phyloP scores from a whole-genome alignment of 2,329 filamentous ascomycete species.

The Monilinia fructigena region DNA sequence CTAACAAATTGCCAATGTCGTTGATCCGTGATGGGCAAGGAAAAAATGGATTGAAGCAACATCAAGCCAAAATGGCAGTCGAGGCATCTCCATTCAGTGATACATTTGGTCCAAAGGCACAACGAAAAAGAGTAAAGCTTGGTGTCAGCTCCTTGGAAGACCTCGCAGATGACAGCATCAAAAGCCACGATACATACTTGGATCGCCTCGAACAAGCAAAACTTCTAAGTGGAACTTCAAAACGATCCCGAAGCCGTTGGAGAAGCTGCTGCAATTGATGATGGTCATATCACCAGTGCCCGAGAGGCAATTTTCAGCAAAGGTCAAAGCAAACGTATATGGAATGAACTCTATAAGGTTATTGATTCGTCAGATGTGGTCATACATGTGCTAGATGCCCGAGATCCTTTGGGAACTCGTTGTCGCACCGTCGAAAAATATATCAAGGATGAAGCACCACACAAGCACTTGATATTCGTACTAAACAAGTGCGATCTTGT shows the following conservation, averaged over 20 bases:
- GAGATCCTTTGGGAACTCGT: constrained; percentile 85
- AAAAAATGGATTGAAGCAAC: constrained; percentile 84
- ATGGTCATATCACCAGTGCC: constrained; percentile 58
- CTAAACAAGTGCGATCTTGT: constrained; percentile 92
- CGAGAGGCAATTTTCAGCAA: constrained; percentile 88
- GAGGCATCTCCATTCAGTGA: constrained; percentile 83
- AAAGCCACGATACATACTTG: constrained; percentile 77
- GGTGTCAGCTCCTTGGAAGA: constrained; percentile 79
- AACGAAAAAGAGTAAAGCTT: constrained; percentile 89
- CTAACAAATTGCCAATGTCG: constrained; percentile 95
- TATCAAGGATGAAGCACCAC: constrained; percentile 85
- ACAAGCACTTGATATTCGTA: constrained; percentile 91
- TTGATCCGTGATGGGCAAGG: constrained; percentile 78
- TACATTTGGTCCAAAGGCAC: constrained; percentile 90
- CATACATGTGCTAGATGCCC: constrained; percentile 88
- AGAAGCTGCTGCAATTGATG: constrained; percentile 44
- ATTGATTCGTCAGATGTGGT: constrained; percentile 95
- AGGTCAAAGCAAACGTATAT: constrained; percentile 92
- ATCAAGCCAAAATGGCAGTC: constrained; percentile 90
- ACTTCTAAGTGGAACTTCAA: constrained; percentile 69
- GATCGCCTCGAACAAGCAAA: constrained; percentile 78
- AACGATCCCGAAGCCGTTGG: constrained; percentile 51
- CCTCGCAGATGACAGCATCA: constrained; percentile 74
- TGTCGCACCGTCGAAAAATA: constrained; percentile 93
- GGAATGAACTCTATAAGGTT: constrained; percentile 95